Evolutionary conservation across 768 basidiomycete genomes (phyloP), one percentile per base, ranked within the genome.

Genomic region (Mycena venus): DNA sequence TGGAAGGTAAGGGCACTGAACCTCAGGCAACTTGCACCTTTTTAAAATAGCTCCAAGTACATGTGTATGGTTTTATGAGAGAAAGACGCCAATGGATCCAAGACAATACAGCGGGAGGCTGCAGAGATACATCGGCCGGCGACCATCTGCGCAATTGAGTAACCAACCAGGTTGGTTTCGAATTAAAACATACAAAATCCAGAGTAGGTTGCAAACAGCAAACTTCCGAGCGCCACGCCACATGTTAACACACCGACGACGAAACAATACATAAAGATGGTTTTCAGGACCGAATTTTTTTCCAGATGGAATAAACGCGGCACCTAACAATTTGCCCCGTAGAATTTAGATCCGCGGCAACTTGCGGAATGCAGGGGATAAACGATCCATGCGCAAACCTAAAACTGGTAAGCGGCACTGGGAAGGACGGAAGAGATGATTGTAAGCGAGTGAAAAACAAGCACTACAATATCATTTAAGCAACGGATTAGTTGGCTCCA

Each of bases 291-390:
- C 23, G 4, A 25, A 29, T 44, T 8, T 15, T 49, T n/a, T n/a
- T n/a, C 0, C 25, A 9, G 23, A 27, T 47, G 67, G 17, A 66
- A 55, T 34, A 42, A 11, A 70, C 3, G 73, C 25, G n/a, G 25
- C 68, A 86, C 86, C 87, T 89, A 65, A 91, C 84, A 17, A 88
- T 78, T 7, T 84, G 77, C 0, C 84, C 83, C 0, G 89, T 83
- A 0, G 88, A 82, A 29, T 83, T 60, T 8, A 92, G 80, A 55
- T 92, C 90, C 19, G 69, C 73, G 7, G 90, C 87, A 27, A 92
- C 86, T 51, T 89, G 85, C 0, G 91, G 90, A 36, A 92, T 90
- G 5, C 87, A 86, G 0, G 89, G 90, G 2, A 90, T 83, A 78
- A 91, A 89, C 10, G 84, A 86, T 2, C 85, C 86, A 9, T 84